A percentile compares a stretch with the other conserved stretches of the same genome.
Conservation (phyloP, 1,284 basidiomycete genomes). For the Ceratobasidium sp. region DNA sequence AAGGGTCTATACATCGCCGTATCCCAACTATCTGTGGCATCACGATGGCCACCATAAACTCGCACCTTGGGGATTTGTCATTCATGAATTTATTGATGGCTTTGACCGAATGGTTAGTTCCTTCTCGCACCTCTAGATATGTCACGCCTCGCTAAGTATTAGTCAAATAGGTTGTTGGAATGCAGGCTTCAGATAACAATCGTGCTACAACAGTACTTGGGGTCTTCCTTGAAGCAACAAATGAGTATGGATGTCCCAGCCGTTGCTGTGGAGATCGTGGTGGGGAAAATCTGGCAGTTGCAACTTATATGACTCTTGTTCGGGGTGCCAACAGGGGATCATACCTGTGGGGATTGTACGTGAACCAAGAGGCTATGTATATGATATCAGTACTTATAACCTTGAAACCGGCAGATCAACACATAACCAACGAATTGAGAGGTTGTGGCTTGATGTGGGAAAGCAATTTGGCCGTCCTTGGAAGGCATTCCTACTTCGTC, state of each 20-base stretch:
- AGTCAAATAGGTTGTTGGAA: not conserved
- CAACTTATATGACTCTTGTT: conserved; percentile 7
- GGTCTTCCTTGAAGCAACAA: not conserved
- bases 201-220: not conserved
- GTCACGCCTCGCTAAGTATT: too few species aligned
- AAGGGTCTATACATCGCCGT: not conserved
- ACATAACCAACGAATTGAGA: not conserved
- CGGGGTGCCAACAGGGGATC: not conserved
- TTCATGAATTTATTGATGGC: not conserved
- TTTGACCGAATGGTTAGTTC: not conserved
- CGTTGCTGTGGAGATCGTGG: not conserved
- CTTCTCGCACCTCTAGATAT: too few species aligned
- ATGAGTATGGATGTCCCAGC: conserved; percentile 2
- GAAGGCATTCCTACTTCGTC: not conserved
- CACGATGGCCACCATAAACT: conserved; percentile 1
- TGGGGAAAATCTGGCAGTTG: conserved; percentile 1
- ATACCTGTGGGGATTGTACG: conserved; percentile 18
- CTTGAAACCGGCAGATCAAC: not conserved
- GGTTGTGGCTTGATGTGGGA: not conserved
- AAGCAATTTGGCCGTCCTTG: not conserved
- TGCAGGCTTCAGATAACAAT: not conserved
- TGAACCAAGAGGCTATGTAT: not conserved
- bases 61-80: not conserved
- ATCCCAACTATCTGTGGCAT: not conserved
- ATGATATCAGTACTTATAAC: not conserved